These are phyloP conservation scores for Cladosporium cucumerinum DNA, from an alignment of 2,329 filamentous ascomycete genomes.

Conservation along the genomic window DNA sequence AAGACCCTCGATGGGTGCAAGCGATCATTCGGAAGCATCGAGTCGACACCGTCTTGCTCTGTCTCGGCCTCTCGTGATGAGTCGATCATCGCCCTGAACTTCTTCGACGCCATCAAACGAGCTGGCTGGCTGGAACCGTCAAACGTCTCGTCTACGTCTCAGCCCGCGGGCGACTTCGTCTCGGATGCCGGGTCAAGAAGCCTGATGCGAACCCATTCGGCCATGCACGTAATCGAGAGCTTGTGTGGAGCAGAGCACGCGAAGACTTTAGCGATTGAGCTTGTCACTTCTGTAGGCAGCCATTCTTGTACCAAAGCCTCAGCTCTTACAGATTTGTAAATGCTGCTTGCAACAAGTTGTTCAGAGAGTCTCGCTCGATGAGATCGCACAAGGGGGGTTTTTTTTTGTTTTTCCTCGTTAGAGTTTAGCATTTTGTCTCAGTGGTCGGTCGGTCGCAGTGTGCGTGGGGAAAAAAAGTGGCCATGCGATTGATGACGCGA, in stretches of 20 bases:
- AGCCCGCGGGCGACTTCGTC: slow-evolving; percentile 18
- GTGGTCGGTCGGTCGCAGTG: too few species aligned
- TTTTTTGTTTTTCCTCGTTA: too few species aligned
- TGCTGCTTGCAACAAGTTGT: neutral
- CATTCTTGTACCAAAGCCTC: neutral
- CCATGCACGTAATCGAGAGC: slow-evolving; percentile 16
- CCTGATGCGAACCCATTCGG: neutral
- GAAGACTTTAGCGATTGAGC: neutral
- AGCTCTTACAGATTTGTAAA: neutral
- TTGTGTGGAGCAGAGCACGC: neutral
- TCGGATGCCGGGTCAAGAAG: slow-evolving; percentile 8
- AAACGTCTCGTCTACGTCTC: slow-evolving; percentile 21
- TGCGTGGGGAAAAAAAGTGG: too few species aligned
- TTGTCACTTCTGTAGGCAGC: neutral
- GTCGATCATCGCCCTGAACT: slow-evolving; percentile 19
- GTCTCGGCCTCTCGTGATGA: slow-evolving; percentile 20
- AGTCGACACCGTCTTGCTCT: slow-evolving; percentile 20
- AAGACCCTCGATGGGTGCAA: slow-evolving; percentile 19
- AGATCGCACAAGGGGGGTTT: too few species aligned
- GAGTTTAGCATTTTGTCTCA: too few species aligned
- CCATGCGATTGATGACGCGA: too few species aligned
- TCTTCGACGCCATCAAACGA: slow-evolving; percentile 19
- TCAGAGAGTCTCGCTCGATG: too few species aligned
- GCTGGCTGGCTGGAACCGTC: slow-evolving; percentile 13
- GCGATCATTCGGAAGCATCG: slow-evolving; percentile 16